phyloP scores from a whole-genome alignment of 2,329 filamentous ascomycete species.

The Colletotrichum euphorbiae region DNA sequence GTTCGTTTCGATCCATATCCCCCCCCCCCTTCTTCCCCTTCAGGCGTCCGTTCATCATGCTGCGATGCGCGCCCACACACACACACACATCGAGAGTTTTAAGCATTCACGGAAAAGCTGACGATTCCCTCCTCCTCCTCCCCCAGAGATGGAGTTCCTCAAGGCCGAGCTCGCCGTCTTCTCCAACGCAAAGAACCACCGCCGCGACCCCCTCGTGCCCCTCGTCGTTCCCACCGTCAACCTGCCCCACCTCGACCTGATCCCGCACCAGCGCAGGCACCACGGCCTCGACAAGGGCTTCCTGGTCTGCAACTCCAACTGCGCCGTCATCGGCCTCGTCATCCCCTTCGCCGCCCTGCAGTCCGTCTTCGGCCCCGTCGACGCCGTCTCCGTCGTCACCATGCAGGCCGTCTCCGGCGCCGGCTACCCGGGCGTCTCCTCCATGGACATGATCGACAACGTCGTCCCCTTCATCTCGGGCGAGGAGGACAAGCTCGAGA shows the following conservation, averaged over 20 bases:
- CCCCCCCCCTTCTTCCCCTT: too few relatives aligned
- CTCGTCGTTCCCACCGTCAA: constrained; percentile 97
- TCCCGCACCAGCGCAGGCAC: constrained; percentile 85
- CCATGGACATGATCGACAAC: constrained; percentile 97
- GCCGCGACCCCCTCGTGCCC: constrained; percentile 88
- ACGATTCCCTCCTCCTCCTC: too few relatives aligned
- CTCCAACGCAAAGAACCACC: constrained; percentile 98
- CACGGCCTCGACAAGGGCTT: constrained; percentile 85
- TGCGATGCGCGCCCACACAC: too few relatives aligned
- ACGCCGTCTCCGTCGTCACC: constrained; percentile 82
- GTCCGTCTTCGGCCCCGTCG: constrained; percentile 85
- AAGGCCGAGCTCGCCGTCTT: constrained; percentile 91
- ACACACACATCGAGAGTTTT: too few relatives aligned
- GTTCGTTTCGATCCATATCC: constrained; percentile 61
- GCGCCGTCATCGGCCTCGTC: constrained; percentile 94
- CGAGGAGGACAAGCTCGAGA: constrained; percentile 96
- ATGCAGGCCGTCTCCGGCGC: constrained; percentile 95
- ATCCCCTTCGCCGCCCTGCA: constrained; percentile 94
- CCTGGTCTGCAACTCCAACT: constrained; percentile 98
- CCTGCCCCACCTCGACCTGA: constrained; percentile 85
- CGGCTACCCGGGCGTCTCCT: constrained; percentile 89
- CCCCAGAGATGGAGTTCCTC: constrained; percentile 87
- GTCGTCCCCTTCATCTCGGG: constrained; percentile 93
- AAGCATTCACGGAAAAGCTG: too few relatives aligned
- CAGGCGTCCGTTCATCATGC: too few relatives aligned